These are phyloP conservation scores for Cladosporium sp. DNA, from an alignment of 2,329 filamentous ascomycete species.

Conservation along the genomic window DNA sequence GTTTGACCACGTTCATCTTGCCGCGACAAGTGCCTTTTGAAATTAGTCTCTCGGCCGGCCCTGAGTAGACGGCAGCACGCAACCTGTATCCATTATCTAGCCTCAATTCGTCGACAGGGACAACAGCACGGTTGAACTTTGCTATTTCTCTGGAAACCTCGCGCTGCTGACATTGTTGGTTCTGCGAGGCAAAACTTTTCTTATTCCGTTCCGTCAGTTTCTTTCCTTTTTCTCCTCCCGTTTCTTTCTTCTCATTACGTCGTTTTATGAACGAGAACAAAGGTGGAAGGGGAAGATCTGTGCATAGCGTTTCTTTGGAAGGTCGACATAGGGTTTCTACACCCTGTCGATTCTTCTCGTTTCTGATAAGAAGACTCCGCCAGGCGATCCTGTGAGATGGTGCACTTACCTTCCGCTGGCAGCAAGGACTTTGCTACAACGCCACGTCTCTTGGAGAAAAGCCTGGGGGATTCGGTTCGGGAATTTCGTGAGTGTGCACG, in stretches of 20 bases:
- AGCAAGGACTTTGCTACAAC: not conserved
- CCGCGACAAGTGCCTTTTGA: conserved; percentile 1
- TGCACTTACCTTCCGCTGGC: not conserved
- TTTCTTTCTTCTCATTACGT: conserved; percentile 5
- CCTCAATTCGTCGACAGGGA: conserved; percentile 8
- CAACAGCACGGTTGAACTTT: conserved; percentile 17
- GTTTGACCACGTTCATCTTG: conserved; percentile 7
- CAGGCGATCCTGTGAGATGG: not conserved
- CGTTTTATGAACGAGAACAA: conserved; percentile 6
- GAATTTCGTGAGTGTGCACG: conserved; percentile 6
- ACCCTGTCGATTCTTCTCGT: not conserved
- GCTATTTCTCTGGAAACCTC: conserved; percentile 1
- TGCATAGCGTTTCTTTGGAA: conserved; percentile 9
- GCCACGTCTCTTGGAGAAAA: not conserved
- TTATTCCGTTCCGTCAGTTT: conserved; percentile 1
- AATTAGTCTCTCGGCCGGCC: conserved; percentile 12
- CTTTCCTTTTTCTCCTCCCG: not conserved
- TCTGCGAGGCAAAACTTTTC: conserved; percentile 5
- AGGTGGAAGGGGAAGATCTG: conserved; percentile 4
- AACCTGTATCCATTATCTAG: conserved; percentile 4
- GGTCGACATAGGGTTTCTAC: not conserved
- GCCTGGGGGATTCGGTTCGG: not conserved
- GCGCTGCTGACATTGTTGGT: not conserved
- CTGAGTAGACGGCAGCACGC: conserved; percentile 11
- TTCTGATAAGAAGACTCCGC: not conserved